These are phyloP conservation scores for Polyporus arcularius DNA, from an alignment of 768 basidiomycete genomes.

Conservation along the genomic window DNA sequence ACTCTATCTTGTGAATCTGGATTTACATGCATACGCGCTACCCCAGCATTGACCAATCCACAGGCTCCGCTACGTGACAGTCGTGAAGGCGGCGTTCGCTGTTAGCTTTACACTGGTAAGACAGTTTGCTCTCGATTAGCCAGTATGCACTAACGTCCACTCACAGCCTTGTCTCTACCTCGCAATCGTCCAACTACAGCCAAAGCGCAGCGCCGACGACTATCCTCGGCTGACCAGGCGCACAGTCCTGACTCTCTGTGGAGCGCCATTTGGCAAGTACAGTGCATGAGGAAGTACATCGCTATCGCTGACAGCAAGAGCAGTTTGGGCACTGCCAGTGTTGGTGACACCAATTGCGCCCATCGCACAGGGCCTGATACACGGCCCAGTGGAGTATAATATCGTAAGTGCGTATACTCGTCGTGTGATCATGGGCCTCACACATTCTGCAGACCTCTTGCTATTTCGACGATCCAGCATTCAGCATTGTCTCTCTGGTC, in stretches of 20 bases:
- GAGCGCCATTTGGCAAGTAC: conserved; percentile 21
- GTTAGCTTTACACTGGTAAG: conserved; percentile 27
- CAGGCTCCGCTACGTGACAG: conserved; percentile 23
- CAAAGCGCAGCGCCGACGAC: conserved; percentile 9
- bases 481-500: conserved; percentile 18
- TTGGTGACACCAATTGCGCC: conserved; percentile 15
- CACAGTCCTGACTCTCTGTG: conserved; percentile 14
- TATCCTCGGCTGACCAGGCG: conserved; percentile 17
- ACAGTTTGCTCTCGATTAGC: neutral
- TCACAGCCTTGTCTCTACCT: conserved; percentile 22
- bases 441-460: conserved; percentile 15
- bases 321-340: conserved; percentile 25
- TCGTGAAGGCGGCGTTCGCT: conserved; percentile 24
- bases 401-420: neutral
- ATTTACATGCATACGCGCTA: neutral
- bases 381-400: neutral
- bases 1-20: conserved; percentile 17
- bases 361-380: neutral
- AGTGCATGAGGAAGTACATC: neutral
- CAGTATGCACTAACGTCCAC: neutral
- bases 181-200: conserved; percentile 10
- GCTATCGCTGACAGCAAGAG: neutral
- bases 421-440: neutral
- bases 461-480: conserved; percentile 16
- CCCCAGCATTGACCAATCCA: too few species aligned